These are phyloP conservation scores for Podaxis mareebaensis DNA, from an alignment of 768 basidiomycete genomes.

Conservation along the genomic window DNA sequence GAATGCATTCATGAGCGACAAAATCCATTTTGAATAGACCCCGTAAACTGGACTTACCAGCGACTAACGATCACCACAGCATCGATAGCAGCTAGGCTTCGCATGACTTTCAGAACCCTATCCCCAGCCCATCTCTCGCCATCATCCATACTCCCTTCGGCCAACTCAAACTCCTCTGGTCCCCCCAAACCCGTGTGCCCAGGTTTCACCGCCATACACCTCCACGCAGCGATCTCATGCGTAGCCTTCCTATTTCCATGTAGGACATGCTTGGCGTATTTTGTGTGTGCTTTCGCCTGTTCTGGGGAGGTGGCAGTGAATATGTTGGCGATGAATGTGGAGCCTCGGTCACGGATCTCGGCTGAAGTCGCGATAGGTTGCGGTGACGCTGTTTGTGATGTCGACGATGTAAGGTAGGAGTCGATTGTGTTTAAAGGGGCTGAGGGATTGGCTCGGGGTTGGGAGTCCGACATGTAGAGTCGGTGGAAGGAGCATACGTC, in stretches of 20 bases:
- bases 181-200: conserved; percentile 67
- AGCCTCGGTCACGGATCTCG: conserved; percentile 75
- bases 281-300: conserved; percentile 50
- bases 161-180: conserved; percentile 75
- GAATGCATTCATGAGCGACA: neutral
- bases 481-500: conserved; percentile 1
- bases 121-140: conserved; percentile 74
- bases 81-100: conserved; percentile 68
- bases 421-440: conserved; percentile 40
- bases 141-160: conserved; percentile 68
- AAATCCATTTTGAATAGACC: neutral
- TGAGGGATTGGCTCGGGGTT: conserved; percentile 6
- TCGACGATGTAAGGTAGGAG: conserved; percentile 46
- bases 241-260: conserved; percentile 61
- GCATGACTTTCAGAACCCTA: conserved; percentile 66
- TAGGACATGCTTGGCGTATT: conserved; percentile 55
- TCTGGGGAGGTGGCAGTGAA: conserved; percentile 53
- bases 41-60: conserved; percentile 46
- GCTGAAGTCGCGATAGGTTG: conserved; percentile 58
- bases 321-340: conserved; percentile 67
- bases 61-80: conserved; percentile 79
- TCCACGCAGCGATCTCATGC: conserved; percentile 79
- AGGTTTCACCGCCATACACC: conserved; percentile 70
- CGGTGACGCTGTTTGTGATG: conserved; percentile 37
- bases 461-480: conserved; percentile 3